Percentiles rank a stretch among this genome's conserved stretches.
phyloP scores from a whole-genome alignment of 495 filamentous ascomycete genomes.

The Hyaloscypha variabilis region DNA sequence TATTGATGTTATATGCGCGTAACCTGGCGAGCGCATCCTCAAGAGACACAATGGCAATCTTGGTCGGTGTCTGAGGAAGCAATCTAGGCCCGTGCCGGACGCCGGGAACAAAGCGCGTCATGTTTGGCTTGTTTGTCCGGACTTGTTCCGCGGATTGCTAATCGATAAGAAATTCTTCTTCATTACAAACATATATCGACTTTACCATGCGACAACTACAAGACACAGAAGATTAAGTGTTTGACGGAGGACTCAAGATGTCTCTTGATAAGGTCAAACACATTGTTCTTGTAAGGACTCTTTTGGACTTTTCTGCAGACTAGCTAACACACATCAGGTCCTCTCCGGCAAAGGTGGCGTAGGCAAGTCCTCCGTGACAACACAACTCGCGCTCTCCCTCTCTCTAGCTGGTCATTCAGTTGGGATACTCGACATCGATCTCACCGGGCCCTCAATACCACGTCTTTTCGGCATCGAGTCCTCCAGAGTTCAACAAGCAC shows the following conservation, averaged over 20 bases:
- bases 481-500: constrained; percentile 86
- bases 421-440: constrained; percentile 93
- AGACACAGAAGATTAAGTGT: constrained; percentile 8
- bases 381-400: constrained; percentile 90
- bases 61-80: not conserved
- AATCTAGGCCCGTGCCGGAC: not conserved
- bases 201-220: constrained; percentile 23
- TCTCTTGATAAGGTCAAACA: constrained; percentile 61
- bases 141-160: constrained; percentile 27
- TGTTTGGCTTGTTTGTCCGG: constrained; percentile 5
- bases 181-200: constrained; percentile 1
- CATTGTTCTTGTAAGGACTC: constrained; percentile 54
- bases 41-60: constrained; percentile 16
- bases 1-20: constrained; percentile 24
- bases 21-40: not conserved
- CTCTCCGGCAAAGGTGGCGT: constrained; percentile 98
- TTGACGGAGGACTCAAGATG: constrained; percentile 40
- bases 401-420: constrained; percentile 82
- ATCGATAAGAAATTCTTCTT: constrained; percentile 30
- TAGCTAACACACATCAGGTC: constrained; percentile 50
- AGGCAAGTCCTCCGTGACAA: constrained; percentile 95
- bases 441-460: constrained; percentile 95
- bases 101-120: constrained; percentile 9
- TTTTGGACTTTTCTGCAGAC: constrained; percentile 2
- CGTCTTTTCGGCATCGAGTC: constrained; percentile 89